Conservation (phyloP, 208 protist species). For the Lotmaria passim region DNA sequence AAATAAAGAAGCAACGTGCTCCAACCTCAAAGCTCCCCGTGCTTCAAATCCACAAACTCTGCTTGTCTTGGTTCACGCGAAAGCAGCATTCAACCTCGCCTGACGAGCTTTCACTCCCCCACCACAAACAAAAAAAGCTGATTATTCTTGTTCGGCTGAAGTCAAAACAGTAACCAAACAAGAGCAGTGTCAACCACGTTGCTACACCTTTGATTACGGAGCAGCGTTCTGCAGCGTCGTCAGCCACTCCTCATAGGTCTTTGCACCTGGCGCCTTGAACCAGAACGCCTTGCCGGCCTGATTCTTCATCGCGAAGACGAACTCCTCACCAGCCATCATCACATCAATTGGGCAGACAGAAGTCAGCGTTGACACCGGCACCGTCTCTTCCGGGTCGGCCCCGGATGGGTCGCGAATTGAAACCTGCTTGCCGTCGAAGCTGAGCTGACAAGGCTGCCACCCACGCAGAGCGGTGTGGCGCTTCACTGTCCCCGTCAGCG, state of each 20-base stretch:
- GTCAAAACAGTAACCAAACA: too few species aligned
- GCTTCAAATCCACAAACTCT: too few species aligned
- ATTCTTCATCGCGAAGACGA: constrained; percentile 88
- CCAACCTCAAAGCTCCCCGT: too few species aligned
- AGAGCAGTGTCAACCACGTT: not conserved
- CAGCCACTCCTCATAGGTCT: constrained; percentile 68
- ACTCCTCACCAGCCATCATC: constrained; percentile 69
- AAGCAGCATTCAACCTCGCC: too few species aligned
- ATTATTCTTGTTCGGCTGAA: too few species aligned
- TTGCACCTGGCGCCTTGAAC: constrained; percentile 62
- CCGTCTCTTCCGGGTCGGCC: constrained; percentile 48
- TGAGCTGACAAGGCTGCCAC: constrained; percentile 84
- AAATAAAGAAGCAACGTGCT: constrained; percentile 15
- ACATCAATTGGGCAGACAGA: constrained; percentile 88
- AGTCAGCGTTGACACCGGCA: constrained; percentile 64
- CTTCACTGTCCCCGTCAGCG: constrained; percentile 50
- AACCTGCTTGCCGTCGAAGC: constrained; percentile 51
- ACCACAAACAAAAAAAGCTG: constrained; percentile 2
- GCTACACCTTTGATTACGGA: constrained; percentile 38
- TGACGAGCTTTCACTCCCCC: too few species aligned
- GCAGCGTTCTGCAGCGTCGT: constrained; percentile 63
- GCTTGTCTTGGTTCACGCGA: too few species aligned
- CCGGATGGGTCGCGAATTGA: constrained; percentile 42
- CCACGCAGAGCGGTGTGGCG: constrained; percentile 78
- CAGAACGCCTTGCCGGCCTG: constrained; percentile 83